Base-by-base conservation (phyloP, 2,329 filamentous ascomycete species). In the Beauveria brongniartii region DNA sequence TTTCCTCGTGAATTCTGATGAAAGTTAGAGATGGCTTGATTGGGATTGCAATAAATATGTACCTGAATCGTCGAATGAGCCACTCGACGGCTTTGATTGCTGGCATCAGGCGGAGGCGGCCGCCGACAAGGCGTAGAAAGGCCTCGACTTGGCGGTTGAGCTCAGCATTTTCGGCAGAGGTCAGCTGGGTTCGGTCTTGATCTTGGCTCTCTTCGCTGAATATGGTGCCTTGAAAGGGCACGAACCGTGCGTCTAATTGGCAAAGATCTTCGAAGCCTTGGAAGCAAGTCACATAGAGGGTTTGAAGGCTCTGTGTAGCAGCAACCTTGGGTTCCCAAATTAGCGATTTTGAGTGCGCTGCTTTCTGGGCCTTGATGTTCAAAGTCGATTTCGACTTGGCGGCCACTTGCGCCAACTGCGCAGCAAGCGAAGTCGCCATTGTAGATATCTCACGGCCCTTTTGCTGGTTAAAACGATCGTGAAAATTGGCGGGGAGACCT, bases 151-250 rank as follows among this genome's bases (percentile, higher is more conserved):
- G 88, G 55, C 78, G 80, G 73, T 97, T 85, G 61, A 99, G 79
- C 70, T 92, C 88, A 66, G 84, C 81, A 75, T 97, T 97, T 72
- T 97, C 90, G 63, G 82, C 80, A 34, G 82, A 81, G 18, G 87
- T 92, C 83, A 97, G 88, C 75, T 94, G 88, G 24, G 85, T 88
- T 59, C 94, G 85, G 72, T 99, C 94, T 70, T 96, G 88, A 64
- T 84, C 82, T 72, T 92, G 92, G 76, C 93, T 97, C 77, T 96
- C 90, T 68, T 94, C 90, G 78, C 90, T 95, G 81, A 97, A 99
- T 61, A 99, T 81, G 59, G 86, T 92, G 61, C 82, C 80, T 63
- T 84, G 82, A 71, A 93, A 99, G 41, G 82, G 79, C 16, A 81
- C 70, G 69, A 97, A 97, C 62, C 92, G 85, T 26, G 80, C 73